Evolutionary conservation across 1,284 basidiomycete species (phyloP).

Genomic region (Agaricales sp.): DNA sequence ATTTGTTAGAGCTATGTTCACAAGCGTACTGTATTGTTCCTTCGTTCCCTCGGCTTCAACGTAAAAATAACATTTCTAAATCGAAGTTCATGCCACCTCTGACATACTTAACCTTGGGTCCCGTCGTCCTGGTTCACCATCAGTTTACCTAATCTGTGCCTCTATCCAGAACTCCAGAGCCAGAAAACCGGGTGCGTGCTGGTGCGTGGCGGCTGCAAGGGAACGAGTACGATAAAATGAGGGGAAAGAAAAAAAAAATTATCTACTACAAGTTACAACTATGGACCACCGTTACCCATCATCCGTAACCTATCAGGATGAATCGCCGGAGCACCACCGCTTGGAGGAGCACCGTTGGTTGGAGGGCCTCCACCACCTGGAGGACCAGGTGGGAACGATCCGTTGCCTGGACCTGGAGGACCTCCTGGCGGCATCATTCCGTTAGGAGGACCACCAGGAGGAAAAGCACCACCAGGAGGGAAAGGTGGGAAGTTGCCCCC

Average conservation of each 20-base stretch:
- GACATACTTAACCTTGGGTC: too few relatives aligned
- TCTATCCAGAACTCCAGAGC: too few relatives aligned
- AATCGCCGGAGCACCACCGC: slow-evolving; percentile 40
- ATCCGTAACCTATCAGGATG: slow-evolving; percentile 84
- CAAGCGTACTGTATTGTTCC: too few relatives aligned
- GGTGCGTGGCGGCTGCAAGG: too few relatives aligned
- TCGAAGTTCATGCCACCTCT: too few relatives aligned
- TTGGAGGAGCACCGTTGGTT: slow-evolving; percentile 16
- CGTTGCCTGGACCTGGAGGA: slow-evolving; percentile 26
- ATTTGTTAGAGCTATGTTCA: too few relatives aligned
- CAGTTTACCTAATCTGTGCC: too few relatives aligned
- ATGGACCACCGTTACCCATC: slow-evolving; percentile 37
- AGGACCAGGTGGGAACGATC: slow-evolving; percentile 25
- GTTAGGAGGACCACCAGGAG: slow-evolving; percentile 20
- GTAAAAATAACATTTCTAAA: too few relatives aligned
- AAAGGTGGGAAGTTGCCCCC: slow-evolving; percentile 43
- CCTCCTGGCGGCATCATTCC: slow-evolving; percentile 24
- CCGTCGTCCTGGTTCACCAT: too few relatives aligned
- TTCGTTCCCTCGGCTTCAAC: too few relatives aligned
- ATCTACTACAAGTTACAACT: background rate
- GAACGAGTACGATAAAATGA: slow-evolving; percentile 1
- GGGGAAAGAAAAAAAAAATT: slow-evolving; percentile 11
- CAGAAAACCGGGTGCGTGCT: too few relatives aligned
- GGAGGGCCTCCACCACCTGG: slow-evolving; percentile 15
- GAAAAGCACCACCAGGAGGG: slow-evolving; percentile 41